These are phyloP conservation scores for Talaromyces ruber DNA, from an alignment of 495 filamentous ascomycete genomes.

Conservation along the genomic window DNA sequence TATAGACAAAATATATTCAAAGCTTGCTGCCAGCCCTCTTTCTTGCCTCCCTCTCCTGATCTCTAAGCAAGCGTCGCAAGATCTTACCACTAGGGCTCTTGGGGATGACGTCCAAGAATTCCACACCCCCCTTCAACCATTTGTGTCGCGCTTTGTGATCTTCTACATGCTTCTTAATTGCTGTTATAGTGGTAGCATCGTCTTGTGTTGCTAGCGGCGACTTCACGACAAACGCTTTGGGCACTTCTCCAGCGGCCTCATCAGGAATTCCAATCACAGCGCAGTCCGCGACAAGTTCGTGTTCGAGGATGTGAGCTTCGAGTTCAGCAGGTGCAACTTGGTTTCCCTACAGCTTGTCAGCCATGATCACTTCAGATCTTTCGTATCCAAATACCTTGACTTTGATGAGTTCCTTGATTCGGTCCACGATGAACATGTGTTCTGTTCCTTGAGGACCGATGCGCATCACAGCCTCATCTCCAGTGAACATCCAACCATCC, in stretches of 20 bases:
- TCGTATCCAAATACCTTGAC: conserved; percentile 57
- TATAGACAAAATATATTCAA: conserved; percentile 14
- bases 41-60: conserved; percentile 65
- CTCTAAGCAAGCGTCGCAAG: conserved; percentile 67
- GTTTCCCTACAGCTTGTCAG: conserved; percentile 48
- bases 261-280: conserved; percentile 77
- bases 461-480: conserved; percentile 71
- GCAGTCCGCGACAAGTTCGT: conserved; percentile 72
- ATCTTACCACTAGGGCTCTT: conserved; percentile 96
- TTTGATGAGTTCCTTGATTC: conserved; percentile 92
- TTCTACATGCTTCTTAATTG: conserved; percentile 70
- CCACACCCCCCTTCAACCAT: conserved; percentile 78
- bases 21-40: conserved; percentile 53
- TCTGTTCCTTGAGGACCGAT: conserved; percentile 56
- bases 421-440: conserved; percentile 77
- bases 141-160: conserved; percentile 82
- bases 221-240: conserved; percentile 83
- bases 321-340: conserved; percentile 92
- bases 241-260: conserved; percentile 68
- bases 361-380: background rate
- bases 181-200: conserved; percentile 48
- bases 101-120: conserved; percentile 68
- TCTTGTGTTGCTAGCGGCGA: conserved; percentile 49
- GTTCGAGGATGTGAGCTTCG: conserved; percentile 78
- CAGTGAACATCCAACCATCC: conserved; percentile 76